Conservation (phyloP, 345 rosid species). For the Aquilaria sinensis region DNA sequence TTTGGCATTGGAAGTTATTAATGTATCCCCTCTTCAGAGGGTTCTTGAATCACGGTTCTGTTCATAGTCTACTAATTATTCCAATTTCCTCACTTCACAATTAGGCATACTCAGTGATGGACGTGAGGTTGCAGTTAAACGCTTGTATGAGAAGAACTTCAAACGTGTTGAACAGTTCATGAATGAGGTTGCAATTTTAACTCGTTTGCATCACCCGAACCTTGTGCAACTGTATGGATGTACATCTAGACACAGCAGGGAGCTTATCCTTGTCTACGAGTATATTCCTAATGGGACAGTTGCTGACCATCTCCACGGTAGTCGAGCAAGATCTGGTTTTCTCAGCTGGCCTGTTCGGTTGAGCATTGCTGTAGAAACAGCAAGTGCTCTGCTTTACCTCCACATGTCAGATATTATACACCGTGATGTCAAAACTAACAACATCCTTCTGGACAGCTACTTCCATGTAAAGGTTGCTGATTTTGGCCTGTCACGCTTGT, state of each 20-base stretch:
- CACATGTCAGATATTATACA: conserved; percentile 66
- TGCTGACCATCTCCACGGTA: conserved; percentile 79
- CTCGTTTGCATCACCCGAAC: conserved; percentile 49
- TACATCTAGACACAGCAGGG: conserved; percentile 69
- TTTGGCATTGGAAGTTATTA: too few species aligned
- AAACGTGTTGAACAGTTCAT: conserved; percentile 76
- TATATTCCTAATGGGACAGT: conserved; percentile 88
- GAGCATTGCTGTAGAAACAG: conserved; percentile 76
- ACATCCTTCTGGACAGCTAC: conserved; percentile 64
- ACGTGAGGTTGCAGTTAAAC: conserved; percentile 77
- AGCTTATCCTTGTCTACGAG: conserved; percentile 81
- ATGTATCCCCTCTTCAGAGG: too few species aligned
- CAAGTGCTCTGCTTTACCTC: conserved; percentile 61
- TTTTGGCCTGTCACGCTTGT: conserved; percentile 82
- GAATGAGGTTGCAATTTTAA: conserved; percentile 73
- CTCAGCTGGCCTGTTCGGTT: conserved; percentile 74
- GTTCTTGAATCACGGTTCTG: not conserved
- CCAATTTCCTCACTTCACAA: not conserved
- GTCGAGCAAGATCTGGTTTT: conserved; percentile 28
- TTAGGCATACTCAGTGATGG: conserved; percentile 71
- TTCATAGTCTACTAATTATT: not conserved
- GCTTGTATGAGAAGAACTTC: conserved; percentile 54
- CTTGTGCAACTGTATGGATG: conserved; percentile 77
- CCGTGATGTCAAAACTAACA: conserved; percentile 82
- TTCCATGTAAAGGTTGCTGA: conserved; percentile 83